Evolutionary conservation across 345 rosid genomes (phyloP).

Genomic region (Adansonia digitata): DNA sequence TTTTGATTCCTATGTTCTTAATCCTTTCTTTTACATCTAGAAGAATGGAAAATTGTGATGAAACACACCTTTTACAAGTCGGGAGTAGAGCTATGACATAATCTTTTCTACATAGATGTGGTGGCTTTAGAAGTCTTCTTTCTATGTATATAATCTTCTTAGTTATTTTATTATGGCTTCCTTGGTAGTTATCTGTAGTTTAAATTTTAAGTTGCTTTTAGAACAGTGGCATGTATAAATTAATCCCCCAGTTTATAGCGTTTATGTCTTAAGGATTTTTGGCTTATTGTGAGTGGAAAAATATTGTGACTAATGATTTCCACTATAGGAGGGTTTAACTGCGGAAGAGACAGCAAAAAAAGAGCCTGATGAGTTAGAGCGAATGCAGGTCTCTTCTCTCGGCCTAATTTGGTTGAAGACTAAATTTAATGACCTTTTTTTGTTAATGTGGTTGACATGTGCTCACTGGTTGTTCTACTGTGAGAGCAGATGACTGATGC

Average conservation of each 20-base stretch:
- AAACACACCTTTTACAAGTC: not conserved
- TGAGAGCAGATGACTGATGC: constrained; percentile 68
- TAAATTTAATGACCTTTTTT: not conserved
- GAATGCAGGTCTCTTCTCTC: constrained; percentile 63
- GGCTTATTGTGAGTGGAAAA: not conserved
- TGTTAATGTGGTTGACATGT: constrained; percentile 1
- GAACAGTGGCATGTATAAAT: not conserved
- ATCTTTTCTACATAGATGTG: not conserved
- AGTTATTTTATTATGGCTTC: not conserved
- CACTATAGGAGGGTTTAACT: constrained; percentile 79
- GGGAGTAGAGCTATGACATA: not conserved
- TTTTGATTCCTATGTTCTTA: not conserved
- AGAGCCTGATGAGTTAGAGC: constrained; percentile 81
- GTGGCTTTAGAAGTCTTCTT: not conserved
- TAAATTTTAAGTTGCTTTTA: not conserved
- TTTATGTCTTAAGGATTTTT: not conserved
- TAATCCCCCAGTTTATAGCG: not conserved
- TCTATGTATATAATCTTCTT: not conserved
- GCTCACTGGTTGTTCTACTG: constrained; percentile 1
- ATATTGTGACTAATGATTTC: not conserved
- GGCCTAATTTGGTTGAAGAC: not conserved
- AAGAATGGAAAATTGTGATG: not conserved
- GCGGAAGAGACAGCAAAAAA: constrained; percentile 71
- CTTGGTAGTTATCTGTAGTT: not conserved
- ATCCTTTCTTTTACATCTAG: not conserved